Percentiles rank a stretch among this genome's conserved stretches.
Evolutionary conservation across 2,329 filamentous ascomycete genomes (phyloP).

Genomic region (Chaetomium globosum): DNA sequence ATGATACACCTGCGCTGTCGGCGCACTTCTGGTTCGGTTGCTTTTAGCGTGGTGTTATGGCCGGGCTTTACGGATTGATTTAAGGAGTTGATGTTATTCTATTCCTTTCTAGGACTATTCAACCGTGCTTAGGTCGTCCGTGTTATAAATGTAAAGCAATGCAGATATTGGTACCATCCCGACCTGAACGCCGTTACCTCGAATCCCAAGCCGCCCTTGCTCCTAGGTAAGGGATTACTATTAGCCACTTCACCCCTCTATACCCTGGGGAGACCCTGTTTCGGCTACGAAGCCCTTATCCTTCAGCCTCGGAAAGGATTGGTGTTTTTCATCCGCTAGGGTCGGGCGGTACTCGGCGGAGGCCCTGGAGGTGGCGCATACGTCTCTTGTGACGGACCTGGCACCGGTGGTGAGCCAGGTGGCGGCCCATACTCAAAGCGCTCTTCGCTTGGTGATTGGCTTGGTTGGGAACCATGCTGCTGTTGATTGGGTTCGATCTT

Average conservation of each 20-base stretch:
- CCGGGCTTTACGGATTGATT: not conserved
- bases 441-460: conserved; percentile 27
- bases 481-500: conserved; percentile 59
- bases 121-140: conserved; percentile 1
- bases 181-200: conserved; percentile 3
- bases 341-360: conserved; percentile 29
- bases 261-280: not conserved
- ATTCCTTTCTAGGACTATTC: conserved; percentile 14
- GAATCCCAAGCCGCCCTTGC: not conserved
- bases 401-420: conserved; percentile 49
- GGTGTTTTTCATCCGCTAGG: conserved; percentile 32
- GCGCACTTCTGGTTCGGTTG: conserved; percentile 9
- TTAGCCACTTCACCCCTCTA: not conserved
- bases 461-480: conserved; percentile 39
- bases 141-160: conserved; percentile 15
- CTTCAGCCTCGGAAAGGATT: conserved; percentile 35
- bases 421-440: conserved; percentile 49
- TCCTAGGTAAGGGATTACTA: not conserved
- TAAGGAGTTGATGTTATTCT: conserved; percentile 1
- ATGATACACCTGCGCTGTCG: not conserved
- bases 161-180: not conserved
- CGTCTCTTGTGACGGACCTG: conserved; percentile 7
- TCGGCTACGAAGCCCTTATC: not conserved
- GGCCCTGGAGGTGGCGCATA: conserved; percentile 23
- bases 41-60: conserved; percentile 24